Conservation (phyloP, 2,329 filamentous ascomycete species). For the Calonectria fujianensis region DNA sequence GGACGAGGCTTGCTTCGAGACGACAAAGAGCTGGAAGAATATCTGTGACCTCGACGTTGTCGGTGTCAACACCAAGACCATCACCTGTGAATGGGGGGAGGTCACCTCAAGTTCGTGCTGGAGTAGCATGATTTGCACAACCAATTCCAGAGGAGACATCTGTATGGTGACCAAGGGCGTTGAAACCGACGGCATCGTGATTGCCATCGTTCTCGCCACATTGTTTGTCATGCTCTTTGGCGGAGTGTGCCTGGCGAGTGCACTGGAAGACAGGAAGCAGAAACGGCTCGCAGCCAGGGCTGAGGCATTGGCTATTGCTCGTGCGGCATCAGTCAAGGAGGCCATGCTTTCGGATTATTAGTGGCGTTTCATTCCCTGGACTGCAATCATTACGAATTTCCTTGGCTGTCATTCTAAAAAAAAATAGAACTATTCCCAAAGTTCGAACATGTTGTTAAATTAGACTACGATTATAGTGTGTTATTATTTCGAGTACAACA, state of each 20-base stretch:
- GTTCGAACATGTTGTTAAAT: not conserved
- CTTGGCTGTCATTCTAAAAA: not conserved
- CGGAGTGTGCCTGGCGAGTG: conserved; percentile 12
- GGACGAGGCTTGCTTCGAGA: conserved; percentile 17
- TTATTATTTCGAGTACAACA: not conserved
- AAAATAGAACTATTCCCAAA: not conserved
- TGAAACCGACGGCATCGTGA: not conserved
- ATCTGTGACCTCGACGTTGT: not conserved
- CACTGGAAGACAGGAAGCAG: not conserved
- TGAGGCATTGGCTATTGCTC: not conserved
- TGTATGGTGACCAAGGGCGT: conserved; percentile 1
- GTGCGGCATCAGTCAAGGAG: not conserved
- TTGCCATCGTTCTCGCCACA: not conserved
- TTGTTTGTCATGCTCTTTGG: conserved; percentile 1
- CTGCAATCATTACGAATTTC: not conserved
- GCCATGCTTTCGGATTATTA: not conserved
- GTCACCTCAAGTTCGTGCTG: conserved; percentile 8
- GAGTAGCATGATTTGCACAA: conserved; percentile 11
- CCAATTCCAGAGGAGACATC: conserved; percentile 10
- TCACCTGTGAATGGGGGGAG: conserved; percentile 12
- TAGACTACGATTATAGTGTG: not conserved
- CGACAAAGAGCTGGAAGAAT: conserved; percentile 8
- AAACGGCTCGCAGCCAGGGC: not conserved
- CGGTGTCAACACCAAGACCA: not conserved
- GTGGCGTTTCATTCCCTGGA: not conserved